Conservation (phyloP, 2,329 filamentous ascomycete species). For the Aspergillus sp. region DNA sequence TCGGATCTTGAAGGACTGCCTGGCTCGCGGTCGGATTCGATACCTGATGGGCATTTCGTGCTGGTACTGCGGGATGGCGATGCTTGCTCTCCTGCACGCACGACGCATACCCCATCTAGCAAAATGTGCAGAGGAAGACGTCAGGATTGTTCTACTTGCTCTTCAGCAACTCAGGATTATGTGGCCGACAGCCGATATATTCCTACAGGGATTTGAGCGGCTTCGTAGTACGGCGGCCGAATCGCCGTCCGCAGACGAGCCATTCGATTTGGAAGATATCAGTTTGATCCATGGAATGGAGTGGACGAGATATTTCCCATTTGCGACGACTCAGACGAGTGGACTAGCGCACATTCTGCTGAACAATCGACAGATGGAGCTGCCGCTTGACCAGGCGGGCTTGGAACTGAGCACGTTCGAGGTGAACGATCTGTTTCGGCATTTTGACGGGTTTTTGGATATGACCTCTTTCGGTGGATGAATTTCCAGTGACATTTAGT, state of each 20-base stretch:
- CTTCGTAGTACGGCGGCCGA: conserved; percentile 15
- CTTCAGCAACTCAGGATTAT: conserved; percentile 34
- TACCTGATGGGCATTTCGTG: conserved; percentile 47
- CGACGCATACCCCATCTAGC: conserved; percentile 32
- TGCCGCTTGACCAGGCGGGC: background rate
- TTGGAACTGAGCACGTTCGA: conserved; percentile 4
- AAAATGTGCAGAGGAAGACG: conserved; percentile 32
- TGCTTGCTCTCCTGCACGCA: conserved; percentile 44
- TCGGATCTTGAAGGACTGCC: conserved; percentile 40
- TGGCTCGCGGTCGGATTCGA: conserved; percentile 39
- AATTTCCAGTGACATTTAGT: background rate
- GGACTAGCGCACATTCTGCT: conserved; percentile 13
- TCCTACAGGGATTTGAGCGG: conserved; percentile 33
- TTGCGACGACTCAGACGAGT: conserved; percentile 32
- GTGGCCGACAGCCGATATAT: conserved; percentile 40
- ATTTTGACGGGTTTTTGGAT: background rate
- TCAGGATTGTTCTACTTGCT: conserved; percentile 33
- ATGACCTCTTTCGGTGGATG: background rate
- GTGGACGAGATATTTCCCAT: conserved; percentile 37
- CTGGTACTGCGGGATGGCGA: conserved; percentile 46
- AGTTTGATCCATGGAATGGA: conserved; percentile 27
- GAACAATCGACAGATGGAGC: conserved; percentile 1
- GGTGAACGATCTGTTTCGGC: background rate
- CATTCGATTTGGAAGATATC: conserved; percentile 12
- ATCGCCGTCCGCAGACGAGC: conserved; percentile 4